Evolutionary conservation across 1,284 basidiomycete species (phyloP), one percentile per base, ranked within the genome.

Genomic region (Cystobasidium pallidum): DNA sequence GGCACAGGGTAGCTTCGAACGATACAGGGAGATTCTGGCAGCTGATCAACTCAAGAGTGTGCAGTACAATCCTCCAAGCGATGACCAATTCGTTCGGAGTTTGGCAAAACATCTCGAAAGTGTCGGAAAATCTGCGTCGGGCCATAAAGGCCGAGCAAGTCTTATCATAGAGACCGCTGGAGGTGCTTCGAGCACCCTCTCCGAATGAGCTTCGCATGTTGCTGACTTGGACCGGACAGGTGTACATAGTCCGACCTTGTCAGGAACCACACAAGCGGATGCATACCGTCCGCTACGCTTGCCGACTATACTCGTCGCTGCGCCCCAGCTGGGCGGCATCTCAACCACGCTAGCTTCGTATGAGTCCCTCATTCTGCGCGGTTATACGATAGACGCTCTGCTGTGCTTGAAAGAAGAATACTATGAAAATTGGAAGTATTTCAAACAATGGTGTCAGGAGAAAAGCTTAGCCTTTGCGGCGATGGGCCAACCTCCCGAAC

Each of bases 111-210:
- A 89, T 78, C 86, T 91, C 13, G 82, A 84, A 26, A 75, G 81
- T 75, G 21, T 64, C 75, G 39, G 73, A 74, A n/a, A 77, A 78
- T 15, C 85, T 85, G 86, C 89, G 17, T n/a, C 24, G 1, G 26
- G 41, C n/a, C 47, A 54, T 41, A 73, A 71, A 28, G 24, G 39
- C 73, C 73, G 30, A 28, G 19, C 67, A 3, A 78, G 77, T 77
- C 86, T 94, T 83, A 97, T 90, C 78, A 83, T 98, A 55, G 95
- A 99, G 82, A 95, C 95, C 4, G 94, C 94, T 8, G 94, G 94
- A 84, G 92, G 92, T 92, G 81, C n/a, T 24, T 39, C 32, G 17
- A 2, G 2, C n/a, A 8, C 49, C 19, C 19, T 24, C n/a, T 19
- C 19, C 1, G 11, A 2, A 13, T 1, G n/a, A 45, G 73, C 41